Conservation (phyloP, 1,284 basidiomycete species). For the Pulveroboletus sp. region DNA sequence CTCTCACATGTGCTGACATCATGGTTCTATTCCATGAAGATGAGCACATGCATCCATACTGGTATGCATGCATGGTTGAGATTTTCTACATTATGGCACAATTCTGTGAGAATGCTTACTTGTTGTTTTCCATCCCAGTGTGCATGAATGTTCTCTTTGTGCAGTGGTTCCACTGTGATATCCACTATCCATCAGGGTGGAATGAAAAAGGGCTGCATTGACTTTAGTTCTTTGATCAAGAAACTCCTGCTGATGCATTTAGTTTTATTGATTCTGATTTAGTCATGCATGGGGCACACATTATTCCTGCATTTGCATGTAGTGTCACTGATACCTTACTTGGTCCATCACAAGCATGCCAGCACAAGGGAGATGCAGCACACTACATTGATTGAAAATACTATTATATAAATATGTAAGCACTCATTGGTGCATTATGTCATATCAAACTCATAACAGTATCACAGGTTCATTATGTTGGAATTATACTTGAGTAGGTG, state of each 20-base stretch:
- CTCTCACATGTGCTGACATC: neutral
- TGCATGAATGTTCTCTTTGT: constrained; percentile 21
- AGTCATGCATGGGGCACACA: neutral
- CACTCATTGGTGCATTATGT: too few species aligned
- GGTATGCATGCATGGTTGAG: neutral
- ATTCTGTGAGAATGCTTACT: neutral
- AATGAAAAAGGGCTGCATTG: constrained; percentile 5
- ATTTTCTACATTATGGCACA: constrained; percentile 12
- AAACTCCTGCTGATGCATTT: constrained; percentile 1
- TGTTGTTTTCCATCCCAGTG: neutral
- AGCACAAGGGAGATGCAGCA: neutral
- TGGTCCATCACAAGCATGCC: neutral
- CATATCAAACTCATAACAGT: too few species aligned
- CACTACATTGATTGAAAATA: neutral
- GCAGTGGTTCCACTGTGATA: constrained; percentile 18
- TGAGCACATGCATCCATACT: neutral
- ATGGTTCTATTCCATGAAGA: neutral
- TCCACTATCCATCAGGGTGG: constrained; percentile 17
- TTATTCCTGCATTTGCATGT: neutral
- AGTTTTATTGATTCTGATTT: neutral
- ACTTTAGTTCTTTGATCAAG: constrained; percentile 5
- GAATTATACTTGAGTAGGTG: too few species aligned
- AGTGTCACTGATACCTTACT: neutral
- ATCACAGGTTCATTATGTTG: too few species aligned
- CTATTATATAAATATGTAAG: neutral